Evolutionary conservation across 2,329 filamentous ascomycete genomes (phyloP), one percentile per base, ranked within the genome.

Genomic region (Aspergillus thermomutatus): DNA sequence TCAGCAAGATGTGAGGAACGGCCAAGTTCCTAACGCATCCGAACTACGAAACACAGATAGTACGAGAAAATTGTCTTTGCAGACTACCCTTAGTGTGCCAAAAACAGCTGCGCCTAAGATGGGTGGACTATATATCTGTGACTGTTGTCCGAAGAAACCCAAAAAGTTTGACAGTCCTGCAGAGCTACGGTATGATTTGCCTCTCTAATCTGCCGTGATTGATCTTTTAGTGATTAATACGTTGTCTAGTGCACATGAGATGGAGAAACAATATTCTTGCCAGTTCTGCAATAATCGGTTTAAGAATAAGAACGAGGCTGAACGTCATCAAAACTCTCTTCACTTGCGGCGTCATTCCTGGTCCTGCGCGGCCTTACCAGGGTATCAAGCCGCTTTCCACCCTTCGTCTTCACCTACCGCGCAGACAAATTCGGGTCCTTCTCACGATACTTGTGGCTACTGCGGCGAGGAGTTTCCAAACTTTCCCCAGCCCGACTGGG

Each of bases 301-400:
- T 80, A 97, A 97, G 77, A 97, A 97, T 78, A 97, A 97, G 77
- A 97, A 97, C 68, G 94, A 97, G 77, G 92, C 92, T 2, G 93
- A 97, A 74, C 86, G 94, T 31, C 93, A 97, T 72, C 92, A 96
- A 69, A 97, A 97, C 69, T 96, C 92, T 14, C 84, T 97, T 10
- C 93, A 97, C 73, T 83, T 97, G 8, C 87, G 93, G 34, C 87
- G 89, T 25, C 92, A 97, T 76, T 97, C 92, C 50, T 99, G 94
- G 94, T 97, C 93, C 10, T 99, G 94, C 74, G 92, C 92, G 31
- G 91, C 92, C 0, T 84, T 99, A 26, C 73, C 80, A 23, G 85
- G 85, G 58, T 91, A 86, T 67, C 85, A 91, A 68, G 87, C 89
- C 17, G 93, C 91, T 2, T 99, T 96, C 72, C 92, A 97, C 72